Evolutionary conservation across 305 asterid species (phyloP).

Genomic region (Solanum hybrid): DNA sequence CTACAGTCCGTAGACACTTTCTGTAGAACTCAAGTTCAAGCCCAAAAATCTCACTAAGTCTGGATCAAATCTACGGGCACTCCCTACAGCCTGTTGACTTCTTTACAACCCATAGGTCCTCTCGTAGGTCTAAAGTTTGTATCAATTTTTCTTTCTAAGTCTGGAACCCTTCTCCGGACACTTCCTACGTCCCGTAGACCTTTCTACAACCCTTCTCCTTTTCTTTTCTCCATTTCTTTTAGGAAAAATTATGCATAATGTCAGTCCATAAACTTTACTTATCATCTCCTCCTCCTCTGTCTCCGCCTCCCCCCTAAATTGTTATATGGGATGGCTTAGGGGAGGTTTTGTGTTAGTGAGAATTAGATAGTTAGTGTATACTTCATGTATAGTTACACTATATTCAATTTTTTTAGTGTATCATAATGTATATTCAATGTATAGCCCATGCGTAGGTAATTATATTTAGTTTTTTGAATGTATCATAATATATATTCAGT

Average conservation of each 20-base stretch:
- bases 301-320: neutral
- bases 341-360: neutral
- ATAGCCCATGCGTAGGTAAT: neutral
- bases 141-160: too few relatives aligned
- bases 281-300: neutral
- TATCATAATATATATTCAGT: neutral
- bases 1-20: neutral
- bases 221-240: neutral
- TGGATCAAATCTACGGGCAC: neutral
- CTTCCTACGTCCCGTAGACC: neutral
- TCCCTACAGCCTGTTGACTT: neutral
- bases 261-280: neutral
- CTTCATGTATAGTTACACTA: neutral
- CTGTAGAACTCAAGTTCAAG: neutral
- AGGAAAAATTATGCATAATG: neutral
- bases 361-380: neutral
- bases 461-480: neutral
- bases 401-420: neutral
- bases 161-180: neutral
- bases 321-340: neutral
- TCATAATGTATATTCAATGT: neutral
- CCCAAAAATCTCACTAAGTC: neutral
- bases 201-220: neutral
- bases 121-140: neutral
- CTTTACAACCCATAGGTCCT: neutral